Conservation (phyloP, 2,329 filamentous ascomycete species). For the Colletotrichum lentis region DNA sequence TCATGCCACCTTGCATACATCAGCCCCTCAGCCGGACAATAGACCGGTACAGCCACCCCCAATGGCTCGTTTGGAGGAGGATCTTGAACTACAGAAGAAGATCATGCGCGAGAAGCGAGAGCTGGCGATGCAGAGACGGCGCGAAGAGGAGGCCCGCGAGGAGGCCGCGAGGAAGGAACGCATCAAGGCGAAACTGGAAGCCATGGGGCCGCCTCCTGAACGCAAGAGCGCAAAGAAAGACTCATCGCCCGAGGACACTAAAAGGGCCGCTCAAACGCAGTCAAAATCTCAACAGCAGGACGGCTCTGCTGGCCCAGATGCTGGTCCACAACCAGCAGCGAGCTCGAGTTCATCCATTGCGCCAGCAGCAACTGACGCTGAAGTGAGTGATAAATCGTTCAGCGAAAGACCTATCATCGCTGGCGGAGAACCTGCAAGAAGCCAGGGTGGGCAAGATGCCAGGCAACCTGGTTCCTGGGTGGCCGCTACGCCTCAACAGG, state of each 20-base stretch:
- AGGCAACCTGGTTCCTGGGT: conserved; percentile 41
- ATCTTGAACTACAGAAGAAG: conserved; percentile 71
- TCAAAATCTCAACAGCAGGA: conserved; percentile 41
- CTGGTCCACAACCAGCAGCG: conserved; percentile 24
- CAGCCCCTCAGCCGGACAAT: conserved; percentile 45
- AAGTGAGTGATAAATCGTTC: conserved; percentile 21
- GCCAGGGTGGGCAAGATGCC: conserved; percentile 36
- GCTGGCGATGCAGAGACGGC: conserved; percentile 71
- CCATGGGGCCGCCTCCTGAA: conserved; percentile 71
- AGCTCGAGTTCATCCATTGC: conserved; percentile 19
- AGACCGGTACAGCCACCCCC: conserved; percentile 44
- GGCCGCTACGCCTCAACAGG: conserved; percentile 46
- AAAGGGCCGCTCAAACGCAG: conserved; percentile 43
- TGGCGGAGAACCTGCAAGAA: conserved; percentile 33
- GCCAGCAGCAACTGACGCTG: conserved; percentile 2
- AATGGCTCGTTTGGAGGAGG: conserved; percentile 56
- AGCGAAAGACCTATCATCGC: conserved; percentile 22
- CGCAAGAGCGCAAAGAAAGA: conserved; percentile 66
- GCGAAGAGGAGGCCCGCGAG: conserved; percentile 75
- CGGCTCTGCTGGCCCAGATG: conserved; percentile 19
- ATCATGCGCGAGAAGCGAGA: conserved; percentile 78
- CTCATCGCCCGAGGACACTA: conserved; percentile 54
- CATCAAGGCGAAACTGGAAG: conserved; percentile 75
- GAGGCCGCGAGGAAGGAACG: conserved; percentile 76
- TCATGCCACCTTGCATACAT: conserved; percentile 52